Percentiles rank a stretch among this genome's conserved stretches.
Evolutionary conservation across 495 filamentous ascomycete species (phyloP).

Genomic region (Cryomyces antarcticus): DNA sequence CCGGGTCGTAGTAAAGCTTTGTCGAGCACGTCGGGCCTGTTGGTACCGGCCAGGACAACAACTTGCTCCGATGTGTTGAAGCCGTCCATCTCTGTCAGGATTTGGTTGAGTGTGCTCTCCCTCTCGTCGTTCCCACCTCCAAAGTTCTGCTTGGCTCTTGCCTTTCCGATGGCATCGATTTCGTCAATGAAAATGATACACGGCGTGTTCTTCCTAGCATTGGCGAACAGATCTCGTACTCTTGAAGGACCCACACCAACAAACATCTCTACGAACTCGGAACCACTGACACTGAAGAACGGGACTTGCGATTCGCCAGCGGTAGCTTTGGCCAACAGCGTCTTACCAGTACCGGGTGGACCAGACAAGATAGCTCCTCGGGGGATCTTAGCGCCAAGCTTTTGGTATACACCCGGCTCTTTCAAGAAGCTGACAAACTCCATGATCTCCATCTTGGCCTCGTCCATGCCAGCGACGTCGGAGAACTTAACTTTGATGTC

Average conservation of each 20-base stretch:
- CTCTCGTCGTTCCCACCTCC: constrained; percentile 91
- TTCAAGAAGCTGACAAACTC: constrained; percentile 96
- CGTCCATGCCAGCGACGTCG: constrained; percentile 96
- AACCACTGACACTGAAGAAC: constrained; percentile 95
- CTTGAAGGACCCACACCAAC: constrained; percentile 92
- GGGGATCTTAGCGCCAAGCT: constrained; percentile 89
- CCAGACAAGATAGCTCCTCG: constrained; percentile 91
- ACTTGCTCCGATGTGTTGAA: constrained; percentile 97
- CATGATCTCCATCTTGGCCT: constrained; percentile 97
- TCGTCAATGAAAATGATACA: constrained; percentile 99
- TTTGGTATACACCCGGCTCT: constrained; percentile 73
- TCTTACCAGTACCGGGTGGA: constrained; percentile 96
- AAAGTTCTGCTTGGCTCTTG: constrained; percentile 53
- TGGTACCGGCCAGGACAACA: constrained; percentile 94
- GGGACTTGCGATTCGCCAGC: constrained; percentile 94
- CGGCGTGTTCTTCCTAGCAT: constrained; percentile 82
- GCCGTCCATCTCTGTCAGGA: constrained; percentile 97
- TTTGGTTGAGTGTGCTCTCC: constrained; percentile 92
- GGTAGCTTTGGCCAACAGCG: constrained; percentile 86
- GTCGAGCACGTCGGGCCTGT: constrained; percentile 83
- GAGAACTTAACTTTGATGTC: constrained; percentile 91
- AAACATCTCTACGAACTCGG: constrained; percentile 99
- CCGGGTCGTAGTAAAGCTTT: constrained; percentile 91
- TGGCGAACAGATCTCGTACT: constrained; percentile 87
- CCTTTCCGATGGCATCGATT: constrained; percentile 92